These are phyloP conservation scores for Fibroporia radiculosa DNA, from an alignment of 768 basidiomycete species.

Conservation along the genomic window DNA sequence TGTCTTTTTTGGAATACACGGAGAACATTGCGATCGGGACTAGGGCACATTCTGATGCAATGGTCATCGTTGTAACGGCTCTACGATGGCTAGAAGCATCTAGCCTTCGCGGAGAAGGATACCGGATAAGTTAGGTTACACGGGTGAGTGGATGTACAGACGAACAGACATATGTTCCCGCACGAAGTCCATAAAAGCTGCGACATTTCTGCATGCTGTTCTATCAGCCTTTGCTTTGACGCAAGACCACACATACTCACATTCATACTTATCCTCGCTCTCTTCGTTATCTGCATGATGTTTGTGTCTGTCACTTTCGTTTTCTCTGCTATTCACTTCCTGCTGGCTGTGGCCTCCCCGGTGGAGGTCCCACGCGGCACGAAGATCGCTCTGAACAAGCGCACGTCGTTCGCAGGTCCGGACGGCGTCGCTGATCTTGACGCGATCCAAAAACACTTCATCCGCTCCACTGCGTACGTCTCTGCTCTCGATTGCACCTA, in stretches of 20 bases:
- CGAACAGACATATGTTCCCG: neutral
- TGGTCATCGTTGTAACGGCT: no score
- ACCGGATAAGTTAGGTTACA: no score
- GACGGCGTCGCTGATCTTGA: conserved; percentile 20
- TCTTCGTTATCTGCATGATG: conserved; percentile 2
- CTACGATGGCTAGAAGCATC: no score
- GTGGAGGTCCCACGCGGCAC: conserved; percentile 8
- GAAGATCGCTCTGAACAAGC: conserved; percentile 24
- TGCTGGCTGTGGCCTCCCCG: conserved; percentile 5
- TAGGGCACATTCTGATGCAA: no score
- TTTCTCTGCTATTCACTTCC: neutral
- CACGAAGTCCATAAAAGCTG: neutral
- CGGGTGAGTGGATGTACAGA: neutral
- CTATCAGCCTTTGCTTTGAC: no score
- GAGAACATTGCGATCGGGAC: no score
- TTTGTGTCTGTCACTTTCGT: conserved; percentile 1
- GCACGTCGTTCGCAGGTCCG: conserved; percentile 15
- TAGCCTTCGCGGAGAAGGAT: no score
- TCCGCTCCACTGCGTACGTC: conserved; percentile 17
- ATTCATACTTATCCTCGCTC: no score
- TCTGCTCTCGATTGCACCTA: neutral
- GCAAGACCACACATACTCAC: no score
- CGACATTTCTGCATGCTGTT: no score
- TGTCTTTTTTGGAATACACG: no score
- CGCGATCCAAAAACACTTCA: conserved; percentile 19